Conservation (phyloP, 2,329 filamentous ascomycete genomes). For the Cercospora sp. region DNA sequence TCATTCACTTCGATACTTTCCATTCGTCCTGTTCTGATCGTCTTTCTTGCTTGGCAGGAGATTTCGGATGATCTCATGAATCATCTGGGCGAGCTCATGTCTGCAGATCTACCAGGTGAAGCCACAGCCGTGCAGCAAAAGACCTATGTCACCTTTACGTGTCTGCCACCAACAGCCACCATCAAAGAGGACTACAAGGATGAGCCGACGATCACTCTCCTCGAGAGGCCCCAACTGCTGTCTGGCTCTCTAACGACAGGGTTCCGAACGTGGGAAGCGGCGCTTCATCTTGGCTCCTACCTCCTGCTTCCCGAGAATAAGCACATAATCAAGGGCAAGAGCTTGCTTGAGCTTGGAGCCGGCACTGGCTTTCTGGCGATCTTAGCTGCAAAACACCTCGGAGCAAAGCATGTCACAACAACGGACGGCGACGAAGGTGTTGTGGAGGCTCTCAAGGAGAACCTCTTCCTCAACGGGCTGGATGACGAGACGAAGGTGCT, state of each 20-base stretch:
- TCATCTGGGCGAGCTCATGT: conserved; percentile 64
- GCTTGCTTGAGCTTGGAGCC: conserved; percentile 70
- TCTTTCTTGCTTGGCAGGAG: conserved; percentile 57
- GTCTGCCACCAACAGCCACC: conserved; percentile 30
- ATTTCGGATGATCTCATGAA: conserved; percentile 79
- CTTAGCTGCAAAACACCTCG: conserved; percentile 68
- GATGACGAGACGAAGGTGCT: conserved; percentile 51
- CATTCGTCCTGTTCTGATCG: conserved; percentile 30
- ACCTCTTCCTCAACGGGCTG: conserved; percentile 67
- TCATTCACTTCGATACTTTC: not conserved
- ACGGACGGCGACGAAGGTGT: conserved; percentile 76
- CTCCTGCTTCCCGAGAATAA: conserved; percentile 56
- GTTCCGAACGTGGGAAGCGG: conserved; percentile 78
- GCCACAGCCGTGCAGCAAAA: conserved; percentile 67
- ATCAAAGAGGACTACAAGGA: conserved; percentile 21
- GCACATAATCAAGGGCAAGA: conserved; percentile 53
- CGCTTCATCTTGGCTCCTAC: conserved; percentile 70
- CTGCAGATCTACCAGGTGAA: conserved; percentile 64
- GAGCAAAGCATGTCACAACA: conserved; percentile 60
- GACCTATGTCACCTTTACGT: conserved; percentile 71
- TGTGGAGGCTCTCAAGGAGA: conserved; percentile 65
- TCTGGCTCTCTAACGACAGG: conserved; percentile 73
- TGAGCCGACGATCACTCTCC: conserved; percentile 56
- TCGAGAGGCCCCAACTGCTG: conserved; percentile 69
- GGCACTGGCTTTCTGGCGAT: conserved; percentile 76